Conservation (phyloP, 1,284 basidiomycete species). For the Trametes hirsuta region DNA sequence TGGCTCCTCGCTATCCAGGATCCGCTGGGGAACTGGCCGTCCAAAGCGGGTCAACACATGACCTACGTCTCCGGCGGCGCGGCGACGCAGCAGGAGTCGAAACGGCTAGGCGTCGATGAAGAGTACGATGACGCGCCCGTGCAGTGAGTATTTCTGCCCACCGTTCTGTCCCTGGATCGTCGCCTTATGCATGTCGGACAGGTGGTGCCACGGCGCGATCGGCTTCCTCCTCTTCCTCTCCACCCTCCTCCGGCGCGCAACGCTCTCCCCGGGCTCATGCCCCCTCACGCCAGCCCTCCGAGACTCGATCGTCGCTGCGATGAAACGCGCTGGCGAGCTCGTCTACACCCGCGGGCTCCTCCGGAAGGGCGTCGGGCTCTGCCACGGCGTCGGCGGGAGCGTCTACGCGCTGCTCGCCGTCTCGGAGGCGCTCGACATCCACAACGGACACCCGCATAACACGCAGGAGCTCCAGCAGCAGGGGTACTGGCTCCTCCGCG, state of each 20-base stretch:
- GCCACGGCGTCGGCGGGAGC: slow-evolving; percentile 57
- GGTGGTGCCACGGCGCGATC: slow-evolving; percentile 62
- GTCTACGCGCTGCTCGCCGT: slow-evolving; percentile 54
- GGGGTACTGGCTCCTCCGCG: slow-evolving; percentile 37
- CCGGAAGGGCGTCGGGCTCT: slow-evolving; percentile 58
- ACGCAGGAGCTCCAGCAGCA: slow-evolving; percentile 1
- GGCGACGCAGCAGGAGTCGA: slow-evolving; percentile 10
- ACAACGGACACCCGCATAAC: not conserved
- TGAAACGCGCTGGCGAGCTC: slow-evolving; percentile 43
- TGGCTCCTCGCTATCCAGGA: slow-evolving; percentile 53
- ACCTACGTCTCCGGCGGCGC: slow-evolving; percentile 22
- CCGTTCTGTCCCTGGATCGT: not conserved
- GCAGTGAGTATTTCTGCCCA: slow-evolving; percentile 41
- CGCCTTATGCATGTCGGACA: slow-evolving; percentile 22
- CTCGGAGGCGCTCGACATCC: slow-evolving; percentile 37
- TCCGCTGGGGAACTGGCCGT: slow-evolving; percentile 53
- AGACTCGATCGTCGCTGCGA: slow-evolving; percentile 34
- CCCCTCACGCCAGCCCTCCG: slow-evolving; percentile 25
- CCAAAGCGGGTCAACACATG: slow-evolving; percentile 40
- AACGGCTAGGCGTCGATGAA: slow-evolving; percentile 17
- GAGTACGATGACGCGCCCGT: slow-evolving; percentile 41
- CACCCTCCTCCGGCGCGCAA: slow-evolving; percentile 36
- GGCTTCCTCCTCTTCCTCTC: slow-evolving; percentile 52
- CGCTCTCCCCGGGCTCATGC: slow-evolving; percentile 17
- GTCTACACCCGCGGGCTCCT: slow-evolving; percentile 54